Base-by-base conservation (phyloP, 306 rosid genomes). In the Gynostemma pentaphyllum region DNA sequence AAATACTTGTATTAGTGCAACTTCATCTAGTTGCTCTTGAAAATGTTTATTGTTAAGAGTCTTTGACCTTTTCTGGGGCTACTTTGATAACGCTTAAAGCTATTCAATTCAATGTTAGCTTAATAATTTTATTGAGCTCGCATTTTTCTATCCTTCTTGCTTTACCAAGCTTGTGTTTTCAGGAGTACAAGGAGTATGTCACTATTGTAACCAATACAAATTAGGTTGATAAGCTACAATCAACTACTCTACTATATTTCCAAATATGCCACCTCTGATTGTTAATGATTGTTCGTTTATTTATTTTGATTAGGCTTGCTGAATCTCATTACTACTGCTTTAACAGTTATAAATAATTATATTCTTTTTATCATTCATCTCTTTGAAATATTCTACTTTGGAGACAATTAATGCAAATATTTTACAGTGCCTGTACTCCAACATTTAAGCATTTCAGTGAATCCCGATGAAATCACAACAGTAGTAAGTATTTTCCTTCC, bases 391-490 rank as follows among this genome's bases (percentile, higher is more conserved):
- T 34, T 66, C 50, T 66, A 30, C 36, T 72, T 16, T 50, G 66
- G 57, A 68, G 68, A 57, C 52, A 72, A 65, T 30, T 76, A 51
- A 41, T 62, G 24, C 18, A 57, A 32, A 47, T 49, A 7, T 68
- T 67, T 79, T 72, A 75, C 84, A 88, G 98, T 79, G 23, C 68
- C 87, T 32, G 98, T 92, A 21, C 83, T 88, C 65, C 87, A 78
- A 71, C 74, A 66, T 65, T 77, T 92, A 54, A 88, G 70, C 88
- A 70, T 88, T 68, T 72, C 74, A 13, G 87, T 92, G 72, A 73
- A 80, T 68, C 94, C 96, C 30, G 30, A 79, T 54, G 98, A 92
- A 85, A 95, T 92, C 70, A 81, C 88, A 75, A 96, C 98, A 69
- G 79, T 88, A 64, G 98, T 92, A 88, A 92, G 96, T 45, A 67